Base-by-base conservation (phyloP, 192 early-diverging fungal species). In the Coemansia sp. region DNA sequence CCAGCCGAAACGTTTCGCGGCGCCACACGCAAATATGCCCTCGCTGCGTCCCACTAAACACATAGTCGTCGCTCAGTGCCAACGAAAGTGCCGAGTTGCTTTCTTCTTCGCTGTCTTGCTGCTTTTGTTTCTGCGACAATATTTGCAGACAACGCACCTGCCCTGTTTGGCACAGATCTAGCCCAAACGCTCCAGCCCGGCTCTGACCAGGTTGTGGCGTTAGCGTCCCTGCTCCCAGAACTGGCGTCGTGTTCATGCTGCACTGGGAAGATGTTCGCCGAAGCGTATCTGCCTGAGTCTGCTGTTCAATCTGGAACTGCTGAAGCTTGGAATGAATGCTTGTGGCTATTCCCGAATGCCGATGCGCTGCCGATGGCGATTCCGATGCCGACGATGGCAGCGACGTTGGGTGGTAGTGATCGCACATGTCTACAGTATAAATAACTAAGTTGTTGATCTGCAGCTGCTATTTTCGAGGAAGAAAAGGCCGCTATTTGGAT, bases 41-140 rank as follows among this genome's bases (percentile, higher is more conserved):
- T 26, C 76, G 80, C 60, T 90, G 86, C 18, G 84, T 81, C 5
- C 88, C 88, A 65, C 85, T 85, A 55, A 88, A 87, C 9, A 90
- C 65, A 41, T 83, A 71, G 9, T 68, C 55, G 36, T 69, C 55
- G 23, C 67, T 86, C 11, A 81, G 79, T 12, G 84, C 86, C 20
- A 90, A 55, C 14, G 88, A 81, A 8, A 90, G 75, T 5, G 87
- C 81, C 1, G 88, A 63, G 5, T 16, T 32, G 21, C 30, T 48
- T 6, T 54, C 51, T 3, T 44, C 31, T 20, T 46, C 44, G 26
- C 28, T 30, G 23, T 40, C 40, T 38, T 14, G 80, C 28, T 84
- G 61, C 30, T 81, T 73, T 79, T 76, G 8, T 41, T 10, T n/a
- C 41, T 62, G 60, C 7, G 60, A 53, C 11, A 66, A 51, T 18